These are phyloP conservation scores for Xylaria polymorpha DNA, from an alignment of 2,329 filamentous ascomycete genomes.

Conservation along the genomic window DNA sequence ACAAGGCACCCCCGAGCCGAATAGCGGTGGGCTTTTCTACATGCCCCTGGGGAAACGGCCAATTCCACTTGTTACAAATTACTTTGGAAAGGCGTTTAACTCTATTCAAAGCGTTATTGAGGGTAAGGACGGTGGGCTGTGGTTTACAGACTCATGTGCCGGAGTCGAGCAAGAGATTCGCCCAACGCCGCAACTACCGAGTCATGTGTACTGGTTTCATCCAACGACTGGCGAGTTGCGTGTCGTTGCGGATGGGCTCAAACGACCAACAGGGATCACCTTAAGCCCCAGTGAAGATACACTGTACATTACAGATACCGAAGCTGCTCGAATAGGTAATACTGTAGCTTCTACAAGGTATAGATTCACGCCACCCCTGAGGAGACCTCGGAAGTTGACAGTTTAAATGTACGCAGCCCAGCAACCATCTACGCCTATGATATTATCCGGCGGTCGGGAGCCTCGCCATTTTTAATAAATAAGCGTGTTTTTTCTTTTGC, in stretches of 20 bases:
- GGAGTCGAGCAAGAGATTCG: constrained; percentile 60
- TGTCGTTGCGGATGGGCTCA: constrained; percentile 61
- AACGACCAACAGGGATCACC: constrained; percentile 56
- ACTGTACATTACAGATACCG: constrained; percentile 58
- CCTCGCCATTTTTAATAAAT: constrained; percentile 58
- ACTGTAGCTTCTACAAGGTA: constrained; percentile 48
- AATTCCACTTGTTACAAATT: constrained; percentile 55
- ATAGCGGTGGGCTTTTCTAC: constrained; percentile 48
- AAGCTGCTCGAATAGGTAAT: constrained; percentile 48
- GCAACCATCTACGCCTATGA: constrained; percentile 62
- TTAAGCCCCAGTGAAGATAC: constrained; percentile 54
- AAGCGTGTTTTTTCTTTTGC: constrained; percentile 64
- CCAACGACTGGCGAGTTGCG: constrained; percentile 55
- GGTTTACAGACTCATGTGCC: constrained; percentile 62
- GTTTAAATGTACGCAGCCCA: constrained; percentile 40
- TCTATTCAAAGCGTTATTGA: constrained; percentile 58
- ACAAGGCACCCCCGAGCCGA: constrained; percentile 50
- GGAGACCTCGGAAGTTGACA: constrained; percentile 14
- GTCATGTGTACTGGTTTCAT: constrained; percentile 61
- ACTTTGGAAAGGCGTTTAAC: constrained; percentile 60
- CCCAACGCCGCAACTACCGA: constrained; percentile 57
- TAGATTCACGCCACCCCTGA: not conserved
- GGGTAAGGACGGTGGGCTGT: constrained; percentile 55
- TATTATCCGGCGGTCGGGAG: constrained; percentile 51
- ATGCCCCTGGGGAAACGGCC: constrained; percentile 52